Conservation (phyloP, 2,329 filamentous ascomycete species). For the Raffaelea deltoideospora region DNA sequence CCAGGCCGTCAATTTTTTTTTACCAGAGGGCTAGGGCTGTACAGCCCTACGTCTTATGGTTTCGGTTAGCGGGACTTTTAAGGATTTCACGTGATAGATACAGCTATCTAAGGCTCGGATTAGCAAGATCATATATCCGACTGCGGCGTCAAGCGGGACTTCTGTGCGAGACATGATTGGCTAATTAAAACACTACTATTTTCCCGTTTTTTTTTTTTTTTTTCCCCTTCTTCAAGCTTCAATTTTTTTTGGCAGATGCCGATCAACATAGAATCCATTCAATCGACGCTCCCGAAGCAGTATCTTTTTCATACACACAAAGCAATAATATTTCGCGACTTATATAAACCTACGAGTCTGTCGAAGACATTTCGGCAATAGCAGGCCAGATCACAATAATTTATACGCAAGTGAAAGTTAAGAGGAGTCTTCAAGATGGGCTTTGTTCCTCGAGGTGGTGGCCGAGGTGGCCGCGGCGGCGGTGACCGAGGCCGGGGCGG, state of each 20-base stretch:
- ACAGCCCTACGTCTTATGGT: conserved; percentile 5
- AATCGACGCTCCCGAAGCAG: too few species aligned
- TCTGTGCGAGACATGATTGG: conserved; percentile 2
- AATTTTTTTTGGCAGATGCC: conserved; percentile 1
- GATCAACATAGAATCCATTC: too few species aligned
- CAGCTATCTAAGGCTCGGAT: background rate
- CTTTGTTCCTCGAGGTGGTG: conserved; percentile 25
- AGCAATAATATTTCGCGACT: too few species aligned
- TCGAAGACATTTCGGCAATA: background rate
- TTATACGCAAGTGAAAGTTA: background rate
- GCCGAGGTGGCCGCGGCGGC: conserved; percentile 15
- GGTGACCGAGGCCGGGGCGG: conserved; percentile 13
- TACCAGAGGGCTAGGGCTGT: conserved; percentile 9
- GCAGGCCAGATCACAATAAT: too few species aligned
- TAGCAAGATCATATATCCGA: conserved; percentile 5
- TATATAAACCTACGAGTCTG: too few species aligned
- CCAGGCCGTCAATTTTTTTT: conserved; percentile 3
- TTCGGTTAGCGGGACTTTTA: background rate
- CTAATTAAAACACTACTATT: conserved; percentile 1
- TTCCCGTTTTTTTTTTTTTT: conserved; percentile 3
- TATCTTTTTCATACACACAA: too few species aligned
- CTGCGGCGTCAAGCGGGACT: conserved; percentile 1
- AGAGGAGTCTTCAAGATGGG: conserved; percentile 18
- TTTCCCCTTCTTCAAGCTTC: background rate
- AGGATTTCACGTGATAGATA: background rate